Evolutionary conservation across 2,329 filamentous ascomycete genomes (phyloP).

Genomic region (Epichloe baconii): DNA sequence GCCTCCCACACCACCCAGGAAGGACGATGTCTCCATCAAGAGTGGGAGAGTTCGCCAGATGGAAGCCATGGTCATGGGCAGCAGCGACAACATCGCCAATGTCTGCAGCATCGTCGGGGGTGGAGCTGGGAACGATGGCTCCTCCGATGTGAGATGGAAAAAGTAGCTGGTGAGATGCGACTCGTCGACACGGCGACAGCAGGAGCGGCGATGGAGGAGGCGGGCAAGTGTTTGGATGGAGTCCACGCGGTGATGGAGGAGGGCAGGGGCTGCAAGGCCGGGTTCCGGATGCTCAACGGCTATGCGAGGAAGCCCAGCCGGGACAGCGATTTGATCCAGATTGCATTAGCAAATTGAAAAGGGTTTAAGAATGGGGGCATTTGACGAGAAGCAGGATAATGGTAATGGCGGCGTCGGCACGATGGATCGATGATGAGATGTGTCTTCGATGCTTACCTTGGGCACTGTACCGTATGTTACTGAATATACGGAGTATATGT

Average conservation of each 20-base stretch:
- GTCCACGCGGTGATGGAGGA: constrained; percentile 51
- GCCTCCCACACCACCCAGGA: constrained; percentile 17
- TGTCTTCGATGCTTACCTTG: background rate
- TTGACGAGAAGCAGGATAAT: background rate
- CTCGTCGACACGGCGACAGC: constrained; percentile 39
- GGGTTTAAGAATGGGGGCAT: background rate
- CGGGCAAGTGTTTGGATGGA: constrained; percentile 45
- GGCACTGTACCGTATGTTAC: background rate
- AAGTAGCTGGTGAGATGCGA: constrained; percentile 50
- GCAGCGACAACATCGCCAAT: constrained; percentile 57
- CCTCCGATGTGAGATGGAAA: constrained; percentile 75
- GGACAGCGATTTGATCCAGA: constrained; percentile 25
- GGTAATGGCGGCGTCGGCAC: background rate
- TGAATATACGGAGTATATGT: no score
- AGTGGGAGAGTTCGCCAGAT: constrained; percentile 35
- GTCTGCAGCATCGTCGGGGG: constrained; percentile 69
- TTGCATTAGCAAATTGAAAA: constrained; percentile 16
- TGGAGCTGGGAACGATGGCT: constrained; percentile 98
- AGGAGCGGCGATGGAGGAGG: constrained; percentile 38
- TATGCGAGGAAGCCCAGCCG: constrained; percentile 49
- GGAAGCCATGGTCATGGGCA: constrained; percentile 52
- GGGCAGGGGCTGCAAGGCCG: constrained; percentile 43
- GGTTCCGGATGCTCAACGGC: constrained; percentile 48
- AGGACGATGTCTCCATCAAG: constrained; percentile 25
- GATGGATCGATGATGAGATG: background rate